Conservation (phyloP, 345 rosid species). For the Eucalyptus victrix region DNA sequence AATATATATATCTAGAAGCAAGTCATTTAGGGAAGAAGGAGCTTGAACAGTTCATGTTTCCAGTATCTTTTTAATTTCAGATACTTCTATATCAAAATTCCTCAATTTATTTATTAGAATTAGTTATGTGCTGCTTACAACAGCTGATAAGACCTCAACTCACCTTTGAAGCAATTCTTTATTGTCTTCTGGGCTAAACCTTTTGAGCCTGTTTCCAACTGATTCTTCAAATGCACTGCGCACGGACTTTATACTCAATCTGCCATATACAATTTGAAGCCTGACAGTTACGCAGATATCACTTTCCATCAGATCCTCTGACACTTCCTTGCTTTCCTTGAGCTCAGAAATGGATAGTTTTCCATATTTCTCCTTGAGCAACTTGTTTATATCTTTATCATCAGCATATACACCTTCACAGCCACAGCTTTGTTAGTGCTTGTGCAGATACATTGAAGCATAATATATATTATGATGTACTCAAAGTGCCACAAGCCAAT, state of each 20-base stretch:
- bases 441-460: background rate
- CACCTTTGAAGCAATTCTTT: conserved; percentile 76
- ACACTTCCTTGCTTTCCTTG: conserved; percentile 32
- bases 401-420: conserved; percentile 70
- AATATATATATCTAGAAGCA: background rate
- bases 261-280: conserved; percentile 69
- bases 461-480: background rate
- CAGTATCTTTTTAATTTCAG: background rate
- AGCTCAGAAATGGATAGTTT: conserved; percentile 45
- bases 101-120: background rate
- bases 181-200: conserved; percentile 51
- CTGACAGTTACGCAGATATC: conserved; percentile 65
- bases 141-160: background rate
- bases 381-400: conserved; percentile 37
- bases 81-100: background rate
- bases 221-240: conserved; percentile 82
- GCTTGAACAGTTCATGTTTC: background rate
- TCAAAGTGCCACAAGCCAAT: background rate
- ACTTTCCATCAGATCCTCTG: conserved; percentile 49
- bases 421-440: background rate
- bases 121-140: background rate
- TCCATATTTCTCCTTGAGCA: conserved; percentile 48
- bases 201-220: conserved; percentile 68
- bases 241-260: conserved; percentile 55
- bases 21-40: background rate